Evolutionary conservation across 768 basidiomycete species (phyloP), one percentile per base, ranked within the genome.

Genomic region (Leccinum subtestaceum): DNA sequence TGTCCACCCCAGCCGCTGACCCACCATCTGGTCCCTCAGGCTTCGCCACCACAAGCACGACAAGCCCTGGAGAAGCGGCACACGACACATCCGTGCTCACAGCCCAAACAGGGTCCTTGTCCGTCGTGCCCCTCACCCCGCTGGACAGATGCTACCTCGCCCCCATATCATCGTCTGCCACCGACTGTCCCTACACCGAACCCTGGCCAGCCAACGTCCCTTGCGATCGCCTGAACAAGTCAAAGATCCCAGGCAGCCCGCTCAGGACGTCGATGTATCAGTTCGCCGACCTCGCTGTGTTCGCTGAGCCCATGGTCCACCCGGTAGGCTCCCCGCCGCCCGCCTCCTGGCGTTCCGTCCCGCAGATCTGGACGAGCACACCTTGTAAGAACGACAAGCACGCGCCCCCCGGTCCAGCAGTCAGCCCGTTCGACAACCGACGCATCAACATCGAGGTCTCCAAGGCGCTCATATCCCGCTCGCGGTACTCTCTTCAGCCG

Each of bases 341-440:
- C 19, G 52, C 45, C 25, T 58, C 27, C 21, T 68, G 67, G 67
- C 52, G 38, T 46, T 52, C 67, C 9, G 9, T 49, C 43, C 43
- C 43, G 2, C 52, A 63, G 23, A 59, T 71, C 8, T 71, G 69
- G 69, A 65, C 65, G 36, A 71, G 69, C 52, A 69, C 69, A 0
- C 69, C 69, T 3, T 57, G 7, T 46, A 66, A 62, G 57, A 15
- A 23, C 21, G 56, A 66, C 43, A 19, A 31, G 13, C 15, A 47
- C 46, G 3, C 15, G 27, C 17, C 55, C 2, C 52, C 48, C n/a
- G 55, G 59, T 4, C 53, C 19, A 8, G 23, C 11, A 12, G 45
- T 49, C 46, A 56, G 21, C 50, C 34, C 60, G 5, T 55, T 60
- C 40, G 57, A 59, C 19, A 45, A 19, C 11, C 43, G 19, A 19